Conservation (phyloP, 257 asterid genomes). For the Anisodus tanguticus region DNA sequence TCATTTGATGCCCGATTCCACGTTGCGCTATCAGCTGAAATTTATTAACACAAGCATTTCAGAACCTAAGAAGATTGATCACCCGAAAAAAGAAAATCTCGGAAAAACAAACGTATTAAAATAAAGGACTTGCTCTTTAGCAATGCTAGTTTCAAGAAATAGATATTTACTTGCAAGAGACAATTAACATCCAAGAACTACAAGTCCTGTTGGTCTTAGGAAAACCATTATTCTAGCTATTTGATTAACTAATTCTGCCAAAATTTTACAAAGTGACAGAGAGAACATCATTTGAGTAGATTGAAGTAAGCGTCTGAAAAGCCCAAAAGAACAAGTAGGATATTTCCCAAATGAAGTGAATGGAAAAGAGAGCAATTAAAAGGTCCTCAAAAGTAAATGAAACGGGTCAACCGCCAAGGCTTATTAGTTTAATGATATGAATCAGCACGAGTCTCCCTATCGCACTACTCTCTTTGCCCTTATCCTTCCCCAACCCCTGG, state of each 20-base stretch:
- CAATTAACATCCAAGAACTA: neutral
- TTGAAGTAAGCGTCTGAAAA: neutral
- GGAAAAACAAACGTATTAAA: neutral
- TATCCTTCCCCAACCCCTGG: neutral
- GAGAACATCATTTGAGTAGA: neutral
- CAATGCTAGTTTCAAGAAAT: neutral
- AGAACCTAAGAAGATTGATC: slow-evolving; percentile 5
- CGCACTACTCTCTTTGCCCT: neutral
- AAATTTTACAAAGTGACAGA: neutral
- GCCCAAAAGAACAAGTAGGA: neutral
- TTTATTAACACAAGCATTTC: neutral
- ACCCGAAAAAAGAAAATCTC: neutral
- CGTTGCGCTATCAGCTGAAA: slow-evolving; percentile 65
- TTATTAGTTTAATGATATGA: neutral
- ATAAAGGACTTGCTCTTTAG: neutral
- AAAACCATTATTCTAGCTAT: neutral
- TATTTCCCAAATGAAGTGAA: slow-evolving; percentile 6
- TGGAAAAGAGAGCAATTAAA: neutral
- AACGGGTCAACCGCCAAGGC: neutral
- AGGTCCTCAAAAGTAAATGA: neutral
- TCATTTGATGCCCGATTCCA: slow-evolving; percentile 77
- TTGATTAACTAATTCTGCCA: neutral
- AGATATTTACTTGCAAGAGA: neutral
- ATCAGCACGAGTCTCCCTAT: neutral
- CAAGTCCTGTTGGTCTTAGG: neutral